Base-by-base conservation (phyloP, 129 eudicot species). In the Glebionis coronaria region DNA sequence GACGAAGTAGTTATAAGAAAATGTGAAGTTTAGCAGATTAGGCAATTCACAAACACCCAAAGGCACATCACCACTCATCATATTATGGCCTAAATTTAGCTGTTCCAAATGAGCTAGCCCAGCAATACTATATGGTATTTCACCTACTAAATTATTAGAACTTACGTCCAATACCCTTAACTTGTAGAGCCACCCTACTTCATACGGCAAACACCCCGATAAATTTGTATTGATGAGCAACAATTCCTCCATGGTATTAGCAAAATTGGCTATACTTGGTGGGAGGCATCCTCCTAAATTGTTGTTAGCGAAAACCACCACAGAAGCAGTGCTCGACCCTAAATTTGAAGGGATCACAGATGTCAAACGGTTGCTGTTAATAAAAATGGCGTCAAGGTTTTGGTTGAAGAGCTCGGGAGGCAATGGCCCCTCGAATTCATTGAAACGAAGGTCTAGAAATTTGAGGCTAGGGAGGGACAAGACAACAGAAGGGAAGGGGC, bases 231-330 rank as follows among this genome's bases (percentile, higher is more conserved):
- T 88, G 2, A 78, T 81, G 19, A 91, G 52, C 65, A 85, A 29
- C 57, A 91, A 68, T 25, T 91, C 97, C 45, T 87, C 90, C 68
- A 91, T 69, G 2, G 86, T 76, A 68, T 90, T 63, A 1, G 88
- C 88, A 20, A 88, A 75, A 38, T 78, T 85, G 6, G 83, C 82
- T 55, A 91, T 83, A 28, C 75, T 80, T 15, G 86, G 80, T 2
- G 97, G 97, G 2, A 91, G 66, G 56, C 94, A 85, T 7, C 94
- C 94, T 16, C 73, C 77, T 28, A 91, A 54, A 25, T 81, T 77
- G 81, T 91, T 91, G 15, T 91, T 83, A 0, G 97, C 96, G 46
- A 91, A 88, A 12, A 88, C 96, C 38, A 88, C 65, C 3, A 85
- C 94, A 10, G 96, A 87, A 46, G 90, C 88, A 1, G 88, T 62